Percentiles rank a stretch among this genome's conserved stretches.
phyloP scores from a whole-genome alignment of 2,329 filamentous ascomycete species.

The Xylariales sp. region DNA sequence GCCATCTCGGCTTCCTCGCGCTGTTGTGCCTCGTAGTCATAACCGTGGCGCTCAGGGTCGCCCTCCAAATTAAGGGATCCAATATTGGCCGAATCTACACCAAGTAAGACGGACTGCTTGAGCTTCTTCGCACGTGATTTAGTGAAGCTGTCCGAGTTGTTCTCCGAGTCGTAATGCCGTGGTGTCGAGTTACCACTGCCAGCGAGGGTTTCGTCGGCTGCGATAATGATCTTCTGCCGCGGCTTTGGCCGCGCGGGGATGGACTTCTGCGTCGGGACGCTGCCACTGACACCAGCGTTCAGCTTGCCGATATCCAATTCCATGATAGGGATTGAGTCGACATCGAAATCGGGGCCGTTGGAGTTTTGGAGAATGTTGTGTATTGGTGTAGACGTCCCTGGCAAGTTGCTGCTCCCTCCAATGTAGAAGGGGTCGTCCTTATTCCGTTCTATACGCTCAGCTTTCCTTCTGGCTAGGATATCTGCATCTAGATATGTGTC shows the following conservation, averaged over 20 bases:
- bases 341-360: constrained; percentile 76
- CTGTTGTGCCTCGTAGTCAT: constrained; percentile 62
- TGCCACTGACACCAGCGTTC: constrained; percentile 25
- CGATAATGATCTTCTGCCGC: constrained; percentile 61
- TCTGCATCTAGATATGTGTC: constrained; percentile 68
- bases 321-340: constrained; percentile 95
- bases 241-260: constrained; percentile 33
- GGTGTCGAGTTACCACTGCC: constrained; percentile 45
- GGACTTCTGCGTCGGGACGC: constrained; percentile 22
- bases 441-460: constrained; percentile 75
- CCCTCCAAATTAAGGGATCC: constrained; percentile 66
- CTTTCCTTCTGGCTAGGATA: constrained; percentile 67
- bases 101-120: constrained; percentile 63
- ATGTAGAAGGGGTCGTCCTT: constrained; percentile 97
- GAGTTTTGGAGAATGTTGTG: constrained; percentile 69
- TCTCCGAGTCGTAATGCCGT: constrained; percentile 50
- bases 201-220: constrained; percentile 67
- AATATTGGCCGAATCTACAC: constrained; percentile 83
- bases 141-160: constrained; percentile 39
- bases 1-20: constrained; percentile 86
- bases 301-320: constrained; percentile 71
- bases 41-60: constrained; percentile 28
- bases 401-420: constrained; percentile 44
- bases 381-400: constrained; percentile 68
- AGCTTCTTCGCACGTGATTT: constrained; percentile 47